A percentile compares a stretch with the other conserved stretches of the same genome.
These are phyloP conservation scores for Catenaria anguillulae DNA, from an alignment of 371 early-diverging fungal genomes.

Conservation along the genomic window DNA sequence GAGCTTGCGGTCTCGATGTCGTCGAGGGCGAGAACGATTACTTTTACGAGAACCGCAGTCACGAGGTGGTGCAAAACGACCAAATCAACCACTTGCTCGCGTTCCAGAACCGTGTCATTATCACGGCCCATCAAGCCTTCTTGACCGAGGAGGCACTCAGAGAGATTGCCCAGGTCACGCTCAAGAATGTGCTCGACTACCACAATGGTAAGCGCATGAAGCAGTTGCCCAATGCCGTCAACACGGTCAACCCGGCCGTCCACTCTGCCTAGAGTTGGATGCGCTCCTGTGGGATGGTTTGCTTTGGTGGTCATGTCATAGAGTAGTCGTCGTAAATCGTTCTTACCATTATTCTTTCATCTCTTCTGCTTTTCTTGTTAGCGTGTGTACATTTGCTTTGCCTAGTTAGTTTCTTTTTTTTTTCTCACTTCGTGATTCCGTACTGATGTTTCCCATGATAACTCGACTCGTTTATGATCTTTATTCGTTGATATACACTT, in stretches of 20 bases:
- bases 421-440: no score
- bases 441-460: no score
- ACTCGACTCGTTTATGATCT: no score
- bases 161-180: constrained; percentile 8
- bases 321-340: no score
- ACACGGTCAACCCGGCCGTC: not conserved
- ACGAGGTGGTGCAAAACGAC: not conserved
- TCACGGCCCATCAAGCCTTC: constrained; percentile 12
- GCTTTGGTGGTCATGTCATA: no score
- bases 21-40: constrained; percentile 24
- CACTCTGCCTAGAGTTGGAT: no score
- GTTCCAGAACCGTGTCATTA: constrained; percentile 9
- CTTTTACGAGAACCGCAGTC: not conserved
- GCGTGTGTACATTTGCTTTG: no score
- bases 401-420: no score
- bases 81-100: constrained; percentile 2
- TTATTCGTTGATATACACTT: no score
- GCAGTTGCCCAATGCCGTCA: not conserved
- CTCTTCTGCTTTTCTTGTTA: no score
- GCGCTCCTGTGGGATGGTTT: no score
- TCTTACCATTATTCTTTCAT: no score
- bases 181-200: constrained; percentile 8
- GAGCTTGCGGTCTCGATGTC: constrained; percentile 28
- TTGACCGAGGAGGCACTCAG: constrained; percentile 10
- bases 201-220: constrained; percentile 5